Evolutionary conservation across 2,329 filamentous ascomycete species (phyloP).

Genomic region (Paradendryphiella salina): DNA sequence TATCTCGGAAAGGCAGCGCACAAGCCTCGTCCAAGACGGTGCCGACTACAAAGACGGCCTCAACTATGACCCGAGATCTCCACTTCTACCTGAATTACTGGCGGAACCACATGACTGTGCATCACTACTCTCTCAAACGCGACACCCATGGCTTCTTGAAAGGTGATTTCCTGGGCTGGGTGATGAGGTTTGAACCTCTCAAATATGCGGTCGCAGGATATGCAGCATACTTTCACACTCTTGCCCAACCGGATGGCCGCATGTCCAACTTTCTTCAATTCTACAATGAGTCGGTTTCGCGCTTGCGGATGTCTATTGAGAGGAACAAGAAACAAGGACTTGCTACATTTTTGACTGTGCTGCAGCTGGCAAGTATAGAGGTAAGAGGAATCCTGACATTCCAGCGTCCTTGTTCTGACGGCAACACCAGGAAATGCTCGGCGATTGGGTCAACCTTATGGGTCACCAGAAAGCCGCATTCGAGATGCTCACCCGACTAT

Average conservation of each 20-base stretch:
- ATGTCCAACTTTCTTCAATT: conserved; percentile 83
- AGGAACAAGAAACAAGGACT: conserved; percentile 71
- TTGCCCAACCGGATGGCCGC: conserved; percentile 70
- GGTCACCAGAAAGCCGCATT: conserved; percentile 90
- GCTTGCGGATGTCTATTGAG: conserved; percentile 72
- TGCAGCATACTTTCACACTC: conserved; percentile 79
- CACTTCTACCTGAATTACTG: conserved; percentile 80
- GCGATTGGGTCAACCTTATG: conserved; percentile 92
- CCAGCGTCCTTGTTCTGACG: conserved; percentile 8
- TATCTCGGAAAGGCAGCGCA: conserved; percentile 42
- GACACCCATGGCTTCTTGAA: conserved; percentile 75
- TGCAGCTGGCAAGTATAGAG: conserved; percentile 93
- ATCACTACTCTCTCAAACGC: conserved; percentile 79
- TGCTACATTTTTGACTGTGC: conserved; percentile 78
- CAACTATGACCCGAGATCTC: conserved; percentile 64
- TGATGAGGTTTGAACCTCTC: conserved; percentile 76
- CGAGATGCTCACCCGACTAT: conserved; percentile 76
- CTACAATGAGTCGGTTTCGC: conserved; percentile 83
- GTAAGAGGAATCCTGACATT: conserved; percentile 53
- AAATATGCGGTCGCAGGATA: conserved; percentile 88
- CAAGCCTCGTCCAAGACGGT: conserved; percentile 26
- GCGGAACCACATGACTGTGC: conserved; percentile 72
- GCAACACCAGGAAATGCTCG: conserved; percentile 75
- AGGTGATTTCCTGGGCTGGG: conserved; percentile 69
- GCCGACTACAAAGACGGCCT: conserved; percentile 15